Evolutionary conservation across 768 basidiomycete genomes (phyloP).

Genomic region (Hysterangium stoloniferum): DNA sequence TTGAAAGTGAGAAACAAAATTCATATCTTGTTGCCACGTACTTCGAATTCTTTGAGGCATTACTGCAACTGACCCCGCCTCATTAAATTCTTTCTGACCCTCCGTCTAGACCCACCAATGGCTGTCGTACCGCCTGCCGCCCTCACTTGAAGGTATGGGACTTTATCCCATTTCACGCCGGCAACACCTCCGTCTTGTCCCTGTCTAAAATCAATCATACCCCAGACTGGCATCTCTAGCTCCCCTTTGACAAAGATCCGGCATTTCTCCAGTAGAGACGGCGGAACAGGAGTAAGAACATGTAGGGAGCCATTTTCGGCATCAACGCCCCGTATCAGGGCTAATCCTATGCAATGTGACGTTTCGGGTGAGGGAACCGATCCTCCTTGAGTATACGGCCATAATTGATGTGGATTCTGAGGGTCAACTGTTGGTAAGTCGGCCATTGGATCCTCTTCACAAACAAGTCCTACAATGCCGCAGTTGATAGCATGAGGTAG

Average conservation of each 20-base stretch:
- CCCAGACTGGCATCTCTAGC: constrained; percentile 81
- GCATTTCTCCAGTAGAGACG: constrained; percentile 31
- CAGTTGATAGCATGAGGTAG: constrained; percentile 68
- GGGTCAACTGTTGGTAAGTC: neutral
- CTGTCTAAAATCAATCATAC: constrained; percentile 66
- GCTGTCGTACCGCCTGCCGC: constrained; percentile 43
- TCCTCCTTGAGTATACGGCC: constrained; percentile 51
- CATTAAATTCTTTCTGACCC: constrained; percentile 83
- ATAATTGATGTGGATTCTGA: constrained; percentile 19
- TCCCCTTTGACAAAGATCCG: constrained; percentile 72
- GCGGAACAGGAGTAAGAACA: constrained; percentile 71
- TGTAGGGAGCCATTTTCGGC: constrained; percentile 43
- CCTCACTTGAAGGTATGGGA: constrained; percentile 78
- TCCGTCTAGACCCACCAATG: constrained; percentile 61
- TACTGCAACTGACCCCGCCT: constrained; percentile 58
- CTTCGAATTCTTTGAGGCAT: neutral
- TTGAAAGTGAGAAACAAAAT: neutral
- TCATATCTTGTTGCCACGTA: neutral
- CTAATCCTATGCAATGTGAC: constrained; percentile 70
- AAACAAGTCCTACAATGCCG: constrained; percentile 69
- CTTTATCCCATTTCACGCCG: constrained; percentile 43
- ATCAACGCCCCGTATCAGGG: constrained; percentile 50
- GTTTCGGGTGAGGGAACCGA: constrained; percentile 47
- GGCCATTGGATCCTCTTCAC: constrained; percentile 29
- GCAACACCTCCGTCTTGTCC: constrained; percentile 41